phyloP scores from a whole-genome alignment of 345 rosid genomes.

The Eucalyptus curtisii region DNA sequence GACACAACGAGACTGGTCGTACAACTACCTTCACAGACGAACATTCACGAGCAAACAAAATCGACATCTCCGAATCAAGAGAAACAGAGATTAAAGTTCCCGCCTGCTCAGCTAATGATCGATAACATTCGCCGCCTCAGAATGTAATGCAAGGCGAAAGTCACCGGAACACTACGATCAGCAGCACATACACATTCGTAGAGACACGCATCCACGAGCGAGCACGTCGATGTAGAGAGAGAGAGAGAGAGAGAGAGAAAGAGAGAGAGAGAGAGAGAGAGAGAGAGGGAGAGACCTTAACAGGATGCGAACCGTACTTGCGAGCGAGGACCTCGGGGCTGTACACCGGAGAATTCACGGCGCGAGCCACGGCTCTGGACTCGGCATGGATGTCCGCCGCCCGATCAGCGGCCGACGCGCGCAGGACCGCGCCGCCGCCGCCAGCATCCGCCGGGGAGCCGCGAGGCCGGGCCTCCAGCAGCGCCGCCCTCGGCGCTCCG shows the following conservation, averaged over 20 bases:
- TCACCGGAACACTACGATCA: neutral
- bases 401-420: neutral
- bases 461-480: constrained; percentile 13
- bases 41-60: neutral
- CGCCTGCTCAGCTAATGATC: neutral
- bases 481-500: constrained; percentile 5
- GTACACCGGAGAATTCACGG: constrained; percentile 61
- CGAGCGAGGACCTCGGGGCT: constrained; percentile 46
- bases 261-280: too few relatives aligned
- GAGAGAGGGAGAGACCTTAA: constrained; percentile 58
- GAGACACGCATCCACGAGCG: neutral
- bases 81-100: neutral
- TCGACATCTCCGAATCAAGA: neutral
- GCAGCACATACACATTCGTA: neutral
- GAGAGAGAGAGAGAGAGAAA: neutral
- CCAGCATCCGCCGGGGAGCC: neutral
- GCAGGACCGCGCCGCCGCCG: constrained; percentile 19
- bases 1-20: neutral
- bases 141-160: neutral
- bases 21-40: neutral
- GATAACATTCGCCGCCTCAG: neutral
- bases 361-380: constrained; percentile 72
- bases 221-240: neutral
- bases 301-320: constrained; percentile 59
- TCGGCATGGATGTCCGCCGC: constrained; percentile 35